A percentile compares a stretch with the other conserved stretches of the same genome.
Evolutionary conservation across 257 asterid species (phyloP).

Genomic region (Fraxinus americana): DNA sequence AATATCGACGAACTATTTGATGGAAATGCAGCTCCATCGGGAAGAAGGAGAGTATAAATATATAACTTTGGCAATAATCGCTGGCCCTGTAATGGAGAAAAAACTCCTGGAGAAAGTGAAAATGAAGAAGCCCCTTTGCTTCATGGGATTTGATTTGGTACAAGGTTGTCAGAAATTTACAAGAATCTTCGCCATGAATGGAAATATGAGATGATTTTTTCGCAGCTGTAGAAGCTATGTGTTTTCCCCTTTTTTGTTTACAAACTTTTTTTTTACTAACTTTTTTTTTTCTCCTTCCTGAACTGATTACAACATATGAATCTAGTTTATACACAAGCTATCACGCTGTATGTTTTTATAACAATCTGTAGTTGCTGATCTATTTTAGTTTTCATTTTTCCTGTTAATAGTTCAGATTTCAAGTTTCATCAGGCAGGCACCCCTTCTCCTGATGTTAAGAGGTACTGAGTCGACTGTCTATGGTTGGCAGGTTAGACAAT

Average conservation of each 20-base stretch:
- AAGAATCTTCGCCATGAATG: neutral
- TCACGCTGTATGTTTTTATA: too few relatives aligned
- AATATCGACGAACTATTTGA: conserved; percentile 75
- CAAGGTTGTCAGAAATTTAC: neutral
- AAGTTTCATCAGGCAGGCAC: too few relatives aligned
- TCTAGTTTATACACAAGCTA: neutral
- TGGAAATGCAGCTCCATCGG: conserved; percentile 55
- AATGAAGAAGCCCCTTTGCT: neutral
- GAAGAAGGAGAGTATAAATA: conserved; percentile 49
- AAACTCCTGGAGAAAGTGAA: neutral
- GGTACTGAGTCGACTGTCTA: too few relatives aligned
- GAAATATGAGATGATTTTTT: neutral
- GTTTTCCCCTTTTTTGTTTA: neutral
- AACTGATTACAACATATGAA: neutral
- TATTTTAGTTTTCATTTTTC: too few relatives aligned
- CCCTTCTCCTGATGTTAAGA: too few relatives aligned
- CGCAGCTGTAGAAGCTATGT: neutral
- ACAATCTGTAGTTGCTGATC: too few relatives aligned
- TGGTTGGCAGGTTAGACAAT: too few relatives aligned
- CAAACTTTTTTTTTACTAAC: neutral
- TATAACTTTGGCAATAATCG: neutral
- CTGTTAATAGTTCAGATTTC: too few relatives aligned
- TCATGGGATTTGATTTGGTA: neutral
- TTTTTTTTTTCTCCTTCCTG: neutral
- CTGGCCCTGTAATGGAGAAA: neutral